Percentiles rank a stretch among this genome's conserved stretches.
Conservation (phyloP, 1,284 basidiomycete genomes). For the Tilletia caries region DNA sequence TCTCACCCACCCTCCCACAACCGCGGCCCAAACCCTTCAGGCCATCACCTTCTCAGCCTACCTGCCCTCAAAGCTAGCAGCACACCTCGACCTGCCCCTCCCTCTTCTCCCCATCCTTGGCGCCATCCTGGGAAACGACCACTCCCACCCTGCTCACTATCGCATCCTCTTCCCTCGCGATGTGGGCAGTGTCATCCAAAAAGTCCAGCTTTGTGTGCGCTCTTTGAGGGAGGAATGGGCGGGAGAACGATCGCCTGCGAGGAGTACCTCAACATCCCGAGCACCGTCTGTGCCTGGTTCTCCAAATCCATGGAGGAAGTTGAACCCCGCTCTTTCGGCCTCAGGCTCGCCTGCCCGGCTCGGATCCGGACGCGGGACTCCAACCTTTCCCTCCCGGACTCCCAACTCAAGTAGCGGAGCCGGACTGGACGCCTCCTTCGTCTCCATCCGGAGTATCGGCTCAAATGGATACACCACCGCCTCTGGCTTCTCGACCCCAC, state of each 20-base stretch:
- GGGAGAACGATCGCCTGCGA: constrained; percentile 19
- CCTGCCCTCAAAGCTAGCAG: constrained; percentile 31
- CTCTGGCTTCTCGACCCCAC: neutral
- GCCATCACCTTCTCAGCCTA: constrained; percentile 32
- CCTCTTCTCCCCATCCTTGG: constrained; percentile 39
- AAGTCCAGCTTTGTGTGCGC: constrained; percentile 24
- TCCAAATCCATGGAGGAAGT: neutral
- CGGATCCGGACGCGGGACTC: neutral
- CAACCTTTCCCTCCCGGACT: neutral
- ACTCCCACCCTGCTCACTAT: constrained; percentile 31
- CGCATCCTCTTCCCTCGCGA: constrained; percentile 27
- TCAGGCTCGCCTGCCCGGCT: neutral
- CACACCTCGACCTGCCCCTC: constrained; percentile 28
- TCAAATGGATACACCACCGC: neutral
- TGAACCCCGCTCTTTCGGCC: neutral
- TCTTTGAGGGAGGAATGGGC: constrained; percentile 28
- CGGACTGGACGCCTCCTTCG: neutral
- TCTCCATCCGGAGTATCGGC: constrained; percentile 1
- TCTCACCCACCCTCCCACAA: constrained; percentile 6
- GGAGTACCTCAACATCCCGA: neutral
- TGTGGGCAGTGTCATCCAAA: constrained; percentile 14
- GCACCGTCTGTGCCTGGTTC: neutral
- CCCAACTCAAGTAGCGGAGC: neutral
- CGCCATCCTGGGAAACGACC: constrained; percentile 44
- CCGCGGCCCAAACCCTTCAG: neutral